Percentiles rank a stretch among this genome's conserved stretches.
These are phyloP conservation scores for Trichoderma sp. DNA, from an alignment of 2,329 filamentous ascomycete genomes.

Conservation along the genomic window DNA sequence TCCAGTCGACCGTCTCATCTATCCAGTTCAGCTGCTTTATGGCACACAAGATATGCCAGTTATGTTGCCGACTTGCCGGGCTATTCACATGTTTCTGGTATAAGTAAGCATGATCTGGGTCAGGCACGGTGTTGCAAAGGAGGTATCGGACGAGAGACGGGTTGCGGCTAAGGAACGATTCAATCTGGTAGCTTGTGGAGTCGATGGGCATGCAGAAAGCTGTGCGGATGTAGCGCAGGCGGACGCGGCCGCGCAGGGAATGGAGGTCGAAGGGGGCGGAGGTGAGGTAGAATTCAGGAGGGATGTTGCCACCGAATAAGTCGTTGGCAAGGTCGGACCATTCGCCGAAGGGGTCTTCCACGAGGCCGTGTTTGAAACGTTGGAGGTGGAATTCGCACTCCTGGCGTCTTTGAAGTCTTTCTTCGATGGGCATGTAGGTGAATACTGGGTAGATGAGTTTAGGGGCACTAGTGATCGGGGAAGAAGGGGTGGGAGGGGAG, in stretches of 20 bases:
- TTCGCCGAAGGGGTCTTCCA: background rate
- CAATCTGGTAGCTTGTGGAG: constrained; percentile 5
- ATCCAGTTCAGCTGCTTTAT: constrained; percentile 1
- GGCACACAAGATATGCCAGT: background rate
- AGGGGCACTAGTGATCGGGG: background rate
- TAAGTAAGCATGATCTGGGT: constrained; percentile 5
- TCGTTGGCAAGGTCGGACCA: background rate
- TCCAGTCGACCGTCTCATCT: background rate
- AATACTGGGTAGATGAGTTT: background rate
- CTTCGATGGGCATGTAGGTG: background rate
- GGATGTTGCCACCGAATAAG: background rate
- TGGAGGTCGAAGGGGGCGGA: background rate
- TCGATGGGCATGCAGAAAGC: constrained; percentile 20
- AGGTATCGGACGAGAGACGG: constrained; percentile 26
- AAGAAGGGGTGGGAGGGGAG: background rate
- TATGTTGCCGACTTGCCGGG: background rate
- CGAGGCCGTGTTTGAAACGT: background rate
- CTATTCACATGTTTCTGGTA: background rate
- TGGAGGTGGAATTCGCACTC: background rate
- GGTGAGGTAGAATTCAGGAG: background rate
- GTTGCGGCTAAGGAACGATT: constrained; percentile 25
- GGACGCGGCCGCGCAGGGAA: background rate
- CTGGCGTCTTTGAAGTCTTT: background rate
- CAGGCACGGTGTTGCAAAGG: background rate
- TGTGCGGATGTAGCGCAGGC: constrained; percentile 19